Percentiles rank a stretch among this genome's conserved stretches.
These are phyloP conservation scores for Candida stauntonica DNA, from an alignment of 805 yeast species.

Conservation along the genomic window DNA sequence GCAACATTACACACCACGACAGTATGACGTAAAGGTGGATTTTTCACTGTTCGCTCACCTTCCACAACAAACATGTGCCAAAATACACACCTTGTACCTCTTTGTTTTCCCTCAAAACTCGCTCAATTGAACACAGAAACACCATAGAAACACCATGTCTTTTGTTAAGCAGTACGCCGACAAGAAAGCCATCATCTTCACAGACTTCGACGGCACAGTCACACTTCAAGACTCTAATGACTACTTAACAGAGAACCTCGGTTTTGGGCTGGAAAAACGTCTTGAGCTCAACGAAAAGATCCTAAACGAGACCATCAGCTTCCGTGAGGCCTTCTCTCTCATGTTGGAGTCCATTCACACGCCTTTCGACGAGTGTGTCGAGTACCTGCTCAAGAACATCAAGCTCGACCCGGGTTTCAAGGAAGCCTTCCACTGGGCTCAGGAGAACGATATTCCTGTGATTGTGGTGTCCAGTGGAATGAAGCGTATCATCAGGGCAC, in stretches of 20 bases:
- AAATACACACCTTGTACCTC: neutral
- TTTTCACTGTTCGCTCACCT: too few relatives aligned
- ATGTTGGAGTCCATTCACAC: slow-evolving; percentile 79
- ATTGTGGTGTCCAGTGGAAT: slow-evolving; percentile 90
- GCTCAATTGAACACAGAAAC: too few relatives aligned
- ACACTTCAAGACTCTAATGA: slow-evolving; percentile 95
- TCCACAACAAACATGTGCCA: too few relatives aligned
- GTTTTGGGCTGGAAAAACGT: slow-evolving; percentile 74
- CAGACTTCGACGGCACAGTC: slow-evolving; percentile 98
- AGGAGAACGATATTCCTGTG: slow-evolving; percentile 66
- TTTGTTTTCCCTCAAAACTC: too few relatives aligned
- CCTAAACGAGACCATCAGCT: slow-evolving; percentile 59
- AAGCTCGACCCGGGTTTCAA: slow-evolving; percentile 88
- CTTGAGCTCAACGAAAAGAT: slow-evolving; percentile 65
- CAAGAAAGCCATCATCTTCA: slow-evolving; percentile 75
- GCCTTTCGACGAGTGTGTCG: slow-evolving; percentile 81
- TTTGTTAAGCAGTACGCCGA: slow-evolving; percentile 23
- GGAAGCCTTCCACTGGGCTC: slow-evolving; percentile 76
- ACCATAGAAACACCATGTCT: too few relatives aligned
- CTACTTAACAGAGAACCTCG: slow-evolving; percentile 80
- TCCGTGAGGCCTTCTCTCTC: slow-evolving; percentile 76
- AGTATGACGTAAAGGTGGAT: too few relatives aligned
- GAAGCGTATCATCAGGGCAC: slow-evolving; percentile 83
- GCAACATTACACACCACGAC: too few relatives aligned
- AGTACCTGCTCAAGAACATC: slow-evolving; percentile 58